A percentile compares a stretch with the other conserved stretches of the same genome.
phyloP scores from a whole-genome alignment of 1,139 yeast species.

The Geotrichum klebahnii region DNA sequence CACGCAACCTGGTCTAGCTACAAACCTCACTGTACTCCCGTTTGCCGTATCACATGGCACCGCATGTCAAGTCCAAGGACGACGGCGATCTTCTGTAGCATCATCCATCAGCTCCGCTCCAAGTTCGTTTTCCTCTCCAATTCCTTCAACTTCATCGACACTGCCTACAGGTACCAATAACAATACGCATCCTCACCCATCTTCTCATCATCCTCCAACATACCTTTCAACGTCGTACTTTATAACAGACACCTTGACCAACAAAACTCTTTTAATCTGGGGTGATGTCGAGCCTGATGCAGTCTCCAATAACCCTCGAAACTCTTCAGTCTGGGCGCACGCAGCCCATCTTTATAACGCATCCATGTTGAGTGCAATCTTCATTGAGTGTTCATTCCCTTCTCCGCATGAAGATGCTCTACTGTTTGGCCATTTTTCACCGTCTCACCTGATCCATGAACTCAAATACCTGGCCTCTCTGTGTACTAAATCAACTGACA shows the following conservation, averaged over 20 bases:
- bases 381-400: constrained; percentile 73
- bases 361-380: constrained; percentile 47
- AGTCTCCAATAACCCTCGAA: constrained; percentile 44
- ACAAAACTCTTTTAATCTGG: constrained; percentile 55
- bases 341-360: constrained; percentile 48
- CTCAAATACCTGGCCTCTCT: constrained; percentile 34
- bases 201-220: constrained; percentile 27
- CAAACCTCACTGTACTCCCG: constrained; percentile 15
- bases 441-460: constrained; percentile 57
- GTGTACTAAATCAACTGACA: neutral
- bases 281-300: constrained; percentile 79
- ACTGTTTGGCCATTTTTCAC: constrained; percentile 80
- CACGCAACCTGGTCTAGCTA: constrained; percentile 7
- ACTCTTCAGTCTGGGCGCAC: constrained; percentile 53
- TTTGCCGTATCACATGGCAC: constrained; percentile 16
- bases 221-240: constrained; percentile 52
- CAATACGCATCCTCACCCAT: constrained; percentile 28
- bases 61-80: neutral
- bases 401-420: constrained; percentile 42
- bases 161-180: no score
- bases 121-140: constrained; percentile 10
- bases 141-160: constrained; percentile 23
- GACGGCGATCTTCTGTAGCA: constrained; percentile 10
- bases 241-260: constrained; percentile 40
- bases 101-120: neutral